These are phyloP conservation scores for Neurospora intermedia DNA, from an alignment of 495 filamentous ascomycete genomes.

Conservation along the genomic window DNA sequence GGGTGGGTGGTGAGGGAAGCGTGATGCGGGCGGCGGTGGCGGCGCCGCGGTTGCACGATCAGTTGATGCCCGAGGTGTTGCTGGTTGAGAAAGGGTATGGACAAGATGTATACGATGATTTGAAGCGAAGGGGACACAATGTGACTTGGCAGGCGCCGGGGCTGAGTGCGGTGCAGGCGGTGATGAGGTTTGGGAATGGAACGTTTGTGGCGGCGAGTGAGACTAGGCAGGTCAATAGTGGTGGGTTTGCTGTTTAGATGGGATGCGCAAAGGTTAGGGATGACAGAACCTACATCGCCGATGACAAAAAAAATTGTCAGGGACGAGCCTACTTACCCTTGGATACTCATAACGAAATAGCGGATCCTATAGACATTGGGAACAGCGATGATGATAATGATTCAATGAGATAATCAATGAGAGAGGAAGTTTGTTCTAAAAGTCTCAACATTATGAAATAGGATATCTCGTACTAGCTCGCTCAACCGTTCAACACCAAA, in stretches of 20 bases:
- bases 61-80: slow-evolving; percentile 61
- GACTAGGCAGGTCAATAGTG: slow-evolving; percentile 64
- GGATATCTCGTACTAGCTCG: not conserved
- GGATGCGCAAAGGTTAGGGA: not conserved
- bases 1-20: slow-evolving; percentile 29
- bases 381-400: not conserved
- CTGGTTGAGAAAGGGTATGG: slow-evolving; percentile 63
- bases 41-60: slow-evolving; percentile 67
- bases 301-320: too few relatives aligned
- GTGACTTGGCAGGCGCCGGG: slow-evolving; percentile 59
- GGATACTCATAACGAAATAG: not conserved
- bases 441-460: not conserved
- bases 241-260: slow-evolving; percentile 53
- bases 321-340: not conserved
- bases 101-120: slow-evolving; percentile 50
- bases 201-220: slow-evolving; percentile 51
- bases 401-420: not conserved
- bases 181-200: slow-evolving; percentile 58
- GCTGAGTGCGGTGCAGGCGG: slow-evolving; percentile 58
- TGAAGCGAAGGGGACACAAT: slow-evolving; percentile 58
- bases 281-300: not conserved
- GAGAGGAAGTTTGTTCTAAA: not conserved
- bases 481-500: not conserved
- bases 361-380: not conserved
- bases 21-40: slow-evolving; percentile 51